phyloP scores from a whole-genome alignment of 164 flowering plant genomes.

The Buxus sempervirens region DNA sequence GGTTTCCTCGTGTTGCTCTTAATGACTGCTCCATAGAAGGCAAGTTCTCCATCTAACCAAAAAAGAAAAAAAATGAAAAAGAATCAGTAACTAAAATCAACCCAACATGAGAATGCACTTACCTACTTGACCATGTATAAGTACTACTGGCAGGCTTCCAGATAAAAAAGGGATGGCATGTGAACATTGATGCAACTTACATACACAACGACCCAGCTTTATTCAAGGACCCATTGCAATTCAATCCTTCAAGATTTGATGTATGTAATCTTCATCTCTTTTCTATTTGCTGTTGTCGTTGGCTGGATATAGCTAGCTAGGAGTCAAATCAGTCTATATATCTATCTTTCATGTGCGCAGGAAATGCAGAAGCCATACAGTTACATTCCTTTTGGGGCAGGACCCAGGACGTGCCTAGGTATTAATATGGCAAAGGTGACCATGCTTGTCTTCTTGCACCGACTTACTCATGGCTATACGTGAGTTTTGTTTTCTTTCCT shows the following conservation, averaged over 20 bases:
- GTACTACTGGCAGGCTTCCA: slow-evolving; percentile 19
- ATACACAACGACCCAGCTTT: slow-evolving; percentile 29
- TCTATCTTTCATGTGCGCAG: slow-evolving; percentile 19
- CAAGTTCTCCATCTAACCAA: slow-evolving; percentile 2
- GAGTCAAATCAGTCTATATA: too few species aligned
- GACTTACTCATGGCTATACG: slow-evolving; percentile 36
- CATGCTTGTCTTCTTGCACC: slow-evolving; percentile 6
- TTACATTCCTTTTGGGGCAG: slow-evolving; percentile 44
- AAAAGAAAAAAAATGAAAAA: too few species aligned
- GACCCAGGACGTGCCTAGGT: slow-evolving; percentile 46
- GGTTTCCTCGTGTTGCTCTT: slow-evolving; percentile 35
- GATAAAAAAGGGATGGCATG: slow-evolving; percentile 35
- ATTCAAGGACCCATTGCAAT: slow-evolving; percentile 24
- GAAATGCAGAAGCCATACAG: slow-evolving; percentile 42
- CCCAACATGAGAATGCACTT: neutral
- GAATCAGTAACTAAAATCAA: neutral
- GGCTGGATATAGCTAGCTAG: too few species aligned
- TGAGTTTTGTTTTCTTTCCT: slow-evolving; percentile 11
- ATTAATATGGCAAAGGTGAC: slow-evolving; percentile 32
- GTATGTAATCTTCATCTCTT: slow-evolving; percentile 7
- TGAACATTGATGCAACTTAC: slow-evolving; percentile 32
- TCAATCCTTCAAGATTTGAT: slow-evolving; percentile 37
- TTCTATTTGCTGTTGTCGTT: too few species aligned
- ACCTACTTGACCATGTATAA: neutral
- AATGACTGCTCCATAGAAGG: slow-evolving; percentile 30